These are phyloP conservation scores for Kregervanrija fluxuum DNA, from an alignment of 805 yeast genomes.

Conservation along the genomic window DNA sequence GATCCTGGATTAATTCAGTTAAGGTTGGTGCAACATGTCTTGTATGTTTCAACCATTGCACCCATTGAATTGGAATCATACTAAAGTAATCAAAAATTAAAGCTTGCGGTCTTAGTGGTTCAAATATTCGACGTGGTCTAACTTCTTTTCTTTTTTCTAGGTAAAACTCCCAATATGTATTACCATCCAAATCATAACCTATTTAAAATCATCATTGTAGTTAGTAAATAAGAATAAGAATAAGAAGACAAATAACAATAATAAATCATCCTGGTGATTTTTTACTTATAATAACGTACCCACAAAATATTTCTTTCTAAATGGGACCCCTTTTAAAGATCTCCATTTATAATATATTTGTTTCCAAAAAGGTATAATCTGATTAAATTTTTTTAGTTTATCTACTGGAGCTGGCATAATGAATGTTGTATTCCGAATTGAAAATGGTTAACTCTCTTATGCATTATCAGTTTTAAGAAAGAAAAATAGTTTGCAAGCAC, in stretches of 20 bases:
- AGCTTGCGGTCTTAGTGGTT: constrained; percentile 41
- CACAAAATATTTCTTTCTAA: constrained; percentile 59
- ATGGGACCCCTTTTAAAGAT: constrained; percentile 57
- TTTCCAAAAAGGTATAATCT: constrained; percentile 43
- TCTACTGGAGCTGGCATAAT: constrained; percentile 32
- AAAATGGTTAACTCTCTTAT: no score
- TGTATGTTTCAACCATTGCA: constrained; percentile 70
- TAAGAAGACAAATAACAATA: not conserved
- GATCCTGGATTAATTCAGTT: constrained; percentile 53
- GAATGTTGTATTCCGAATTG: no score
- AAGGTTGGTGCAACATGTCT: constrained; percentile 54
- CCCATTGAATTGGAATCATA: constrained; percentile 66
- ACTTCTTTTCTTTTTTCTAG: constrained; percentile 34
- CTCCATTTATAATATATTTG: constrained; percentile 49
- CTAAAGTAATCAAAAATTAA: constrained; percentile 52
- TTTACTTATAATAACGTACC: constrained; percentile 21
- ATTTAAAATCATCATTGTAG: not conserved
- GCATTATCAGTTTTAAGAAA: no score
- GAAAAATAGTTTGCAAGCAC: no score
- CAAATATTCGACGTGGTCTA: constrained; percentile 55
- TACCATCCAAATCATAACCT: constrained; percentile 77
- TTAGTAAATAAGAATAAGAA: not conserved
- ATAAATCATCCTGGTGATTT: not conserved
- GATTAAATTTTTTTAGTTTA: constrained; percentile 30
- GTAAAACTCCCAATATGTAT: constrained; percentile 78